Evolutionary conservation across 1,139 yeast genomes (phyloP).

Genomic region (Casaregolazyma lundiana): DNA sequence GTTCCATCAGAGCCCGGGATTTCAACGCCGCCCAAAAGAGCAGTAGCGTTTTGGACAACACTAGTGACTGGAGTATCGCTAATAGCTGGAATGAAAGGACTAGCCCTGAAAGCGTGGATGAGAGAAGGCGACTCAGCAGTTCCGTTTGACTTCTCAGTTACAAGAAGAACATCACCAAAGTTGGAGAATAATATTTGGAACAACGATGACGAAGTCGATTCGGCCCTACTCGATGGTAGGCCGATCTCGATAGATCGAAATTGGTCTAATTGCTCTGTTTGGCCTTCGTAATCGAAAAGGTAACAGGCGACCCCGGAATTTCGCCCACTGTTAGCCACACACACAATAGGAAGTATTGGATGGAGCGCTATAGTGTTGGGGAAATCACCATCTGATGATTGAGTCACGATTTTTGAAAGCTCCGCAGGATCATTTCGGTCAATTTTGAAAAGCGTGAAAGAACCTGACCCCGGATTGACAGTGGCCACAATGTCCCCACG

Average conservation of each 20-base stretch:
- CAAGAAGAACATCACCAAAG: conserved; percentile 8
- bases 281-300: background rate
- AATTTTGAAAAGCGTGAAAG: conserved; percentile 10
- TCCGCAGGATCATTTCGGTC: conserved; percentile 7
- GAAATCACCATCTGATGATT: conserved; percentile 8
- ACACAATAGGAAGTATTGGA: conserved; percentile 10
- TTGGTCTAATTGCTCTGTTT: conserved; percentile 2
- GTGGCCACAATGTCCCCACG: conserved; percentile 1
- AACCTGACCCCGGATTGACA: conserved; percentile 12
- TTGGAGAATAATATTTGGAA: conserved; percentile 5
- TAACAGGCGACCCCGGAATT: conserved; percentile 12
- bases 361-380: conserved; percentile 12
- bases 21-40: conserved; percentile 3
- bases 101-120: background rate
- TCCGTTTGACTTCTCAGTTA: conserved; percentile 7
- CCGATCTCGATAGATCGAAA: conserved; percentile 6
- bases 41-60: background rate
- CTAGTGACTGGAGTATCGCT: conserved; percentile 4
- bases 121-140: background rate
- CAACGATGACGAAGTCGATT: background rate
- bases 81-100: conserved; percentile 4
- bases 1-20: conserved; percentile 2
- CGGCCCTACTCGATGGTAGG: conserved; percentile 4
- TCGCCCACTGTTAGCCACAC: conserved; percentile 11
- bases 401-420: conserved; percentile 4